Base-by-base conservation (phyloP, 805 yeast species). In the Candida ponderosae region DNA sequence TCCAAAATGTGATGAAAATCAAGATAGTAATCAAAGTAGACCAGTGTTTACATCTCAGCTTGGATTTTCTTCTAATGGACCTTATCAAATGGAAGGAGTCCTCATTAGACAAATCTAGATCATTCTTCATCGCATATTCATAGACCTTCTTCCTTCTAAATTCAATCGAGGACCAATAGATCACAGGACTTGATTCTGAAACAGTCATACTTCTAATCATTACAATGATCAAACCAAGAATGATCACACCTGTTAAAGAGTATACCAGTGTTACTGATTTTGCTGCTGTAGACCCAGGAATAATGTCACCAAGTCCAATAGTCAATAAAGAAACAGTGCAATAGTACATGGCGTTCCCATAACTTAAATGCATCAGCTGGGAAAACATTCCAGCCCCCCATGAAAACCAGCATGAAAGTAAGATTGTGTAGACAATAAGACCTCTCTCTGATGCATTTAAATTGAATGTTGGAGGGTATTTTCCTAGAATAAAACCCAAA, bases 251-350 rank as follows among this genome's bases (percentile, higher is more conserved):
- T 13, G 74, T 57, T 15, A 83, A 56, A 6, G 93, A 74, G 59
- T 77, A 84, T 2, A 81, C 54, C 36, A 87, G 61, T 1, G 72
- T 63, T 42, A 83, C 58, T 1, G 78, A 79, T 51, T 74, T 73
- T 0, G 81, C 68, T 1, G 76, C 74, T 2, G 67, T 60, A 1
- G 70, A 57, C 0, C 40, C 28, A 0, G 95, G 89, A 0, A 69
- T 62, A 26, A 81, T 66, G 47, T 83, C 93, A 29, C 96, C 96
- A 15, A 80, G 63, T 0, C 96, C 96, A 21, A 88, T 72, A 2
- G 96, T 88, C 34, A 84, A 62, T 29, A 81, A 62, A 0, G 94
- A 78, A 1, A 83, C 87, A 10, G 74, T 72, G 47, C 87, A 77
- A 54, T 72, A 85, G 53, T 84, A 87, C 33, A 85, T 53, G 0